phyloP scores from a whole-genome alignment of 208 protist species.

The Trypanosoma rangeli region DNA sequence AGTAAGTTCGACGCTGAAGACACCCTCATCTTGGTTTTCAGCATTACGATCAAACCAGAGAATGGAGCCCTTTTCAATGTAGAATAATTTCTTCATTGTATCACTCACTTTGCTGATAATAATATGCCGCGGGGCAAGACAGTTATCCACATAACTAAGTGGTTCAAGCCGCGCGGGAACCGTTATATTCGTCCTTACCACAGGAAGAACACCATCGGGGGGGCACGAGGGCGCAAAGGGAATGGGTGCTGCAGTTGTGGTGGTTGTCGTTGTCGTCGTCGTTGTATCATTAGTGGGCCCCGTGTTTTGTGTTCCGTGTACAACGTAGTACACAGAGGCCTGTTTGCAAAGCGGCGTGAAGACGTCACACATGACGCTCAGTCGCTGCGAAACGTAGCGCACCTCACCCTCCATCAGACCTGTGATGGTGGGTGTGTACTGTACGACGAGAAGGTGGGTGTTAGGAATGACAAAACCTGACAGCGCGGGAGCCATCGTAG shows the following conservation, averaged over 20 bases:
- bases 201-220: conserved; percentile 10
- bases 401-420: conserved; percentile 26
- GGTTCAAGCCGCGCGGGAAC: conserved; percentile 7
- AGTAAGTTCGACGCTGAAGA: conserved; percentile 40
- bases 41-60: conserved; percentile 45
- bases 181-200: conserved; percentile 1
- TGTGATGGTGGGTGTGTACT: conserved; percentile 39
- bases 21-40: conserved; percentile 31
- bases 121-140: conserved; percentile 12
- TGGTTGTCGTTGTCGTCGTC: conserved; percentile 32
- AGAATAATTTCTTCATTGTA: conserved; percentile 23
- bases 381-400: conserved; percentile 30
- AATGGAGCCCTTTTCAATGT: conserved; percentile 13
- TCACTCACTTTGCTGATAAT: conserved; percentile 5
- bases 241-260: conserved; percentile 19
- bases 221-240: conserved; percentile 17
- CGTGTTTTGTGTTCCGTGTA: conserved; percentile 16
- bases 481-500: background rate
- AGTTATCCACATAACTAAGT: conserved; percentile 26
- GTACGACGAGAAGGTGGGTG: conserved; percentile 25
- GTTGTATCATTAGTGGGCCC: conserved; percentile 30
- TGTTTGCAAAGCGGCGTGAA: conserved; percentile 39
- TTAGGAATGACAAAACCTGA: conserved; percentile 14
- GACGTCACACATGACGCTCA: conserved; percentile 54
- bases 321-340: conserved; percentile 43